Conservation (phyloP, 164 flowering plant genomes). For the Santalum album region DNA sequence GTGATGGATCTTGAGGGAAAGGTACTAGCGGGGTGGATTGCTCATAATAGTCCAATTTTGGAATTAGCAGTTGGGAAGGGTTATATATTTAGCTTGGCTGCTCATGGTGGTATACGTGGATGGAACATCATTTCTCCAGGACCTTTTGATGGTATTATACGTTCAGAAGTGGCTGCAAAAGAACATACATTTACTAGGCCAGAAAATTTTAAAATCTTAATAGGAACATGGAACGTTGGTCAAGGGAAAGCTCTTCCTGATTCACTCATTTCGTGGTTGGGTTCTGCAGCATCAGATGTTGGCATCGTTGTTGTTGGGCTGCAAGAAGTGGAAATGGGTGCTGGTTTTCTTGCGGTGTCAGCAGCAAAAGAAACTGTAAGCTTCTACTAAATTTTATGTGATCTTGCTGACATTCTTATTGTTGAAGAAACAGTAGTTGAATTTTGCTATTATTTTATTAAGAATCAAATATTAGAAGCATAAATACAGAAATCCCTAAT, state of each 20-base stretch:
- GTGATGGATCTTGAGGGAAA: constrained; percentile 79
- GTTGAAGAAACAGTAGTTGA: not conserved
- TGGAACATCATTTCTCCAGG: constrained; percentile 83
- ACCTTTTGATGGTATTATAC: constrained; percentile 59
- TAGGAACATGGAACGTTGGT: constrained; percentile 97
- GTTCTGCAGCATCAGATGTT: constrained; percentile 67
- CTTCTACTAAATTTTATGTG: not conserved
- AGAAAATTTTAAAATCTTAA: constrained; percentile 54
- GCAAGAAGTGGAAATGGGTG: constrained; percentile 99
- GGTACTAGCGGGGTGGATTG: constrained; percentile 78
- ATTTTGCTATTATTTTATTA: not conserved
- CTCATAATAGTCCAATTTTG: constrained; percentile 70
- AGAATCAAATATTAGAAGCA: too few species aligned
- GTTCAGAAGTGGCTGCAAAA: constrained; percentile 59
- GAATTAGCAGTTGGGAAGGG: constrained; percentile 62
- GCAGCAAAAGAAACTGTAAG: constrained; percentile 98
- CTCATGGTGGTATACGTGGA: constrained; percentile 96
- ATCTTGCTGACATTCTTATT: not conserved
- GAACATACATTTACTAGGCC: constrained; percentile 42
- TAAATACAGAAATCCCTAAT: too few species aligned
- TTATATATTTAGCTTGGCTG: constrained; percentile 72
- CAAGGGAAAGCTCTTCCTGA: constrained; percentile 86
- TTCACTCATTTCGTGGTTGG: constrained; percentile 79
- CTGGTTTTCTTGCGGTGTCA: constrained; percentile 97
- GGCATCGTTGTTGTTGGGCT: constrained; percentile 85